A percentile compares a stretch with the other conserved stretches of the same genome.
Conservation (phyloP, 2,329 filamentous ascomycete species). For the Botrytis pseudocinerea region DNA sequence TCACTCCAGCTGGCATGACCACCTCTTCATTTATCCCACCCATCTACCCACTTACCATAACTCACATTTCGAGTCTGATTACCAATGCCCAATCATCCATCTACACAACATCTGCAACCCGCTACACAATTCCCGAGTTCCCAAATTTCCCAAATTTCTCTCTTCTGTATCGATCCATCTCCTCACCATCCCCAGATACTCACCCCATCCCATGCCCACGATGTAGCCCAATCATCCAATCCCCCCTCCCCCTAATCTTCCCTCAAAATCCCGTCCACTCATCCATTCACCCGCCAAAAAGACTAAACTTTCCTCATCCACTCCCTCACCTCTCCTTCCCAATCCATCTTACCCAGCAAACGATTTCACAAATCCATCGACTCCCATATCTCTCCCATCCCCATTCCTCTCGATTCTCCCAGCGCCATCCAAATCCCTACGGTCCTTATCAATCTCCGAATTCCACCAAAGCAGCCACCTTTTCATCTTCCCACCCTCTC, state of each 20-base stretch:
- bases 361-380: background rate
- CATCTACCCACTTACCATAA: background rate
- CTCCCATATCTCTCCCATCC: background rate
- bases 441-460: background rate
- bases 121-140: background rate
- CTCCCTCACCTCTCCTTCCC: background rate
- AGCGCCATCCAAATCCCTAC: no score
- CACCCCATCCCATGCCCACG: background rate
- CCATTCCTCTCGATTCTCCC: no score
- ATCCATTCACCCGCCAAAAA: background rate
- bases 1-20: no score
- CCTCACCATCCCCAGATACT: background rate
- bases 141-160: background rate
- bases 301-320: background rate
- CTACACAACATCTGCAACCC: background rate
- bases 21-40: background rate
- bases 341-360: background rate
- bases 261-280: background rate
- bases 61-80: background rate
- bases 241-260: background rate
- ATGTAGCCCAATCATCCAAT: background rate
- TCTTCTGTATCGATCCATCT: rapidly evolving
- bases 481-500: background rate
- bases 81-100: background rate
- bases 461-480: background rate